These are phyloP conservation scores for Tetrastigma voinierianum DNA, from an alignment of 164 flowering plant species.

Conservation along the genomic window DNA sequence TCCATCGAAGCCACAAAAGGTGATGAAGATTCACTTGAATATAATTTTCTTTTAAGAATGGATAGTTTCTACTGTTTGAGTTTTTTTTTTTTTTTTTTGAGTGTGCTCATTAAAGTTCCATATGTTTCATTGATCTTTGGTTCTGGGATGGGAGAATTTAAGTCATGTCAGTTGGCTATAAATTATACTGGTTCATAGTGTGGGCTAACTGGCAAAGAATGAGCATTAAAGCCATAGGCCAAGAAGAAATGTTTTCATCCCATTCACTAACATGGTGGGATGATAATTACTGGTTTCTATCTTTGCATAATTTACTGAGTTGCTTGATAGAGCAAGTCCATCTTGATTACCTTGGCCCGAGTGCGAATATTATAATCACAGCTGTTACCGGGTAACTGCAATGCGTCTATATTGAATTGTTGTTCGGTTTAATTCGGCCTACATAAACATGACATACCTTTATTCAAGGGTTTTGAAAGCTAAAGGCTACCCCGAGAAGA, in stretches of 20 bases:
- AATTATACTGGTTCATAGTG: background rate
- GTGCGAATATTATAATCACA: slow-evolving; percentile 48
- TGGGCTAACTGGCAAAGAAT: background rate
- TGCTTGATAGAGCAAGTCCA: slow-evolving; percentile 39
- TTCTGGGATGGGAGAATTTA: background rate
- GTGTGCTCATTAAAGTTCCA: too few relatives aligned
- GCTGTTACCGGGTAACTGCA: slow-evolving; percentile 61
- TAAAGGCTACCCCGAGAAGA: slow-evolving; percentile 51
- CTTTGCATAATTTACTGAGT: background rate
- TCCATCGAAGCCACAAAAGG: too few relatives aligned
- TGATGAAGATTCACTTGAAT: too few relatives aligned
- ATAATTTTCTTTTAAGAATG: too few relatives aligned
- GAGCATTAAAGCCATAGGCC: background rate
- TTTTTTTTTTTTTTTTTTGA: too few relatives aligned
- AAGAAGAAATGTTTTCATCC: background rate
- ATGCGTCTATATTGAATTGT: background rate
- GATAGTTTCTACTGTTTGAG: too few relatives aligned
- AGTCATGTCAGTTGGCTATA: background rate
- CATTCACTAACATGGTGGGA: too few relatives aligned
- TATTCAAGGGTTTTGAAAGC: slow-evolving; percentile 62
- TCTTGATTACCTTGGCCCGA: slow-evolving; percentile 57
- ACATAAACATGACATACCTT: slow-evolving; percentile 42
- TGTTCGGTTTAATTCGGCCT: background rate
- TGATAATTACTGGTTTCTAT: background rate
- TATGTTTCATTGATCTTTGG: too few relatives aligned